phyloP scores from a whole-genome alignment of 345 rosid genomes.

The Mallotus nudiflorus region DNA sequence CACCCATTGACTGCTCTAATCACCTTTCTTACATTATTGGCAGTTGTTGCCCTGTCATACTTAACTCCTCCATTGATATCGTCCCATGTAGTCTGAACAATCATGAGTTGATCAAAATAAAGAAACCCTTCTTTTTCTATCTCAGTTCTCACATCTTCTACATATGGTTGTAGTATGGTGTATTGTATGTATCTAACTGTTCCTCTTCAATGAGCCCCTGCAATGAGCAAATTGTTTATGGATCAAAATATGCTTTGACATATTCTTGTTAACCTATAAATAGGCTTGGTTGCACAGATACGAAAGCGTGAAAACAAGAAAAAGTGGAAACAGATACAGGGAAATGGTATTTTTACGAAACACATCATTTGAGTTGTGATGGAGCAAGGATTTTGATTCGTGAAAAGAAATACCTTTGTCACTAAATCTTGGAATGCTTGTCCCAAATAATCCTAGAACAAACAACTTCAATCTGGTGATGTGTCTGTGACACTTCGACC shows the following conservation, averaged over 20 bases:
- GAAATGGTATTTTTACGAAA: too few species aligned
- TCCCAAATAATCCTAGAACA: slow-evolving; percentile 51
- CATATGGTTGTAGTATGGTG: slow-evolving; percentile 38
- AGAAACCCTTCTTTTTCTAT: slow-evolving; percentile 45
- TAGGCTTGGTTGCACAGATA: too few species aligned
- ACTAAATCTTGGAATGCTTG: slow-evolving; percentile 45
- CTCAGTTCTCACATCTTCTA: slow-evolving; percentile 37
- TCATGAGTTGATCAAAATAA: slow-evolving; percentile 22
- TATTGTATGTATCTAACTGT: slow-evolving; percentile 36
- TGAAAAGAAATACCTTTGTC: slow-evolving; percentile 32
- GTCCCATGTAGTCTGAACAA: slow-evolving; percentile 28
- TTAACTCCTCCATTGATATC: slow-evolving; percentile 28
- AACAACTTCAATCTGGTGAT: slow-evolving; percentile 36
- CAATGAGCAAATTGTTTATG: background rate
- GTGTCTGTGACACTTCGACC: slow-evolving; percentile 43
- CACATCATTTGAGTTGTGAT: too few species aligned
- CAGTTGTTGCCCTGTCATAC: slow-evolving; percentile 27
- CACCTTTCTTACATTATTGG: slow-evolving; percentile 27
- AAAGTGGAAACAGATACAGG: too few species aligned
- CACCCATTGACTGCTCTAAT: slow-evolving; percentile 38
- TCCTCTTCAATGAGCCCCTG: slow-evolving; percentile 41
- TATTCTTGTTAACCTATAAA: too few species aligned
- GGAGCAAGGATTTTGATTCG: too few species aligned
- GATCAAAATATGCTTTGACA: too few species aligned
- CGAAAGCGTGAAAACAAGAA: too few species aligned